phyloP scores from a whole-genome alignment of 164 flowering plant species.

The Tetrastigma voinierianum region DNA sequence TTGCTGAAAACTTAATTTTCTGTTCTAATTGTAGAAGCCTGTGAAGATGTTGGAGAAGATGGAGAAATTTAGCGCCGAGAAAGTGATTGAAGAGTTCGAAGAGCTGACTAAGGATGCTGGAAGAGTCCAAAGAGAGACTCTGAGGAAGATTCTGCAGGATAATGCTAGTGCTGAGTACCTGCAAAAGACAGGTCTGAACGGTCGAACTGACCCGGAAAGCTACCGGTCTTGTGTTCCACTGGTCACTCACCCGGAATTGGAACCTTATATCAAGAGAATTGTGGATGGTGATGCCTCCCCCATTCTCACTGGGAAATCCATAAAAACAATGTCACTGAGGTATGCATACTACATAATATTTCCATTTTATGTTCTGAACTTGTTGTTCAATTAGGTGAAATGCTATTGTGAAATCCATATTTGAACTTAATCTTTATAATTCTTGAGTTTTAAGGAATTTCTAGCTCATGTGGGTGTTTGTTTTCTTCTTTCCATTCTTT shows the following conservation, averaged over 20 bases:
- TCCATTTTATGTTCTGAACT: too few species aligned
- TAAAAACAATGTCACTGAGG: slow-evolving; percentile 80
- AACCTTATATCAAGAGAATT: slow-evolving; percentile 67
- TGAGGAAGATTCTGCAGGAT: slow-evolving; percentile 65
- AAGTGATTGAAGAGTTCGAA: slow-evolving; percentile 77
- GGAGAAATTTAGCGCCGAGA: slow-evolving; percentile 35
- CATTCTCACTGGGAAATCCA: slow-evolving; percentile 74
- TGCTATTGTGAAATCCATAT: too few species aligned
- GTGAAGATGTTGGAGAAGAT: slow-evolving; percentile 62
- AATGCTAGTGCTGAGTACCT: slow-evolving; percentile 72
- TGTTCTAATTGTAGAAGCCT: not conserved
- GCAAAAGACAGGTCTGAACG: slow-evolving; percentile 60
- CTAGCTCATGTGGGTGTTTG: too few species aligned
- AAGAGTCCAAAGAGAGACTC: slow-evolving; percentile 68
- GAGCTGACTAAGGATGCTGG: slow-evolving; percentile 60
- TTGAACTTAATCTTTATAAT: too few species aligned
- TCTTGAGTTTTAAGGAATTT: too few species aligned
- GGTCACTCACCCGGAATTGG: slow-evolving; percentile 67
- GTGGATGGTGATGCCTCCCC: slow-evolving; percentile 66
- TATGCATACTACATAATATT: slow-evolving; percentile 2
- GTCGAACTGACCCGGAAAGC: slow-evolving; percentile 73
- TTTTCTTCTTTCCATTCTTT: not conserved
- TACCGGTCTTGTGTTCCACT: slow-evolving; percentile 73
- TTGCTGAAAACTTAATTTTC: not conserved
- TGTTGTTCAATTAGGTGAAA: too few species aligned